Conservation (phyloP, 106 monocot species). For the Acanthochlamys bracteata region DNA sequence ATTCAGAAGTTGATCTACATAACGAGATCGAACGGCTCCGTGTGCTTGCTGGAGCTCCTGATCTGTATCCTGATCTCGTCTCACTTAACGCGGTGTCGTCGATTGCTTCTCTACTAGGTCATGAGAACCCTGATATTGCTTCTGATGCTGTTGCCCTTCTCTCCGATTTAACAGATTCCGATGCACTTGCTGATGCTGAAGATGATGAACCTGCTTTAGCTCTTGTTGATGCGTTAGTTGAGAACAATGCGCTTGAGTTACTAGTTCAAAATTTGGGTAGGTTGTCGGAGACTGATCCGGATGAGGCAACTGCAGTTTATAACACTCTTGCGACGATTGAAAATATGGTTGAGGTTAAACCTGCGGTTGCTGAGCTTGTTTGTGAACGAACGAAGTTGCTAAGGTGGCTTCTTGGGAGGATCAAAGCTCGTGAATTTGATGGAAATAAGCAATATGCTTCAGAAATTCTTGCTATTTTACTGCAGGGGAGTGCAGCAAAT, state of each 20-base stretch:
- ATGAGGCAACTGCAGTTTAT: slow-evolving; percentile 75
- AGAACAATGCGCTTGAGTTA: slow-evolving; percentile 78
- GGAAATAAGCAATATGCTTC: slow-evolving; percentile 87
- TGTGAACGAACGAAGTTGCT: slow-evolving; percentile 86
- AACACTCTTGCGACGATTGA: slow-evolving; percentile 71
- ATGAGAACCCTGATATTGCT: slow-evolving; percentile 86
- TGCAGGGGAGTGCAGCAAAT: slow-evolving; percentile 80
- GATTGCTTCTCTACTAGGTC: slow-evolving; percentile 58
- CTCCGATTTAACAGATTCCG: slow-evolving; percentile 80
- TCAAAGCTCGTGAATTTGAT: slow-evolving; percentile 85
- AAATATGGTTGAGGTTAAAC: slow-evolving; percentile 83
- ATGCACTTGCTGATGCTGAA: slow-evolving; percentile 83
- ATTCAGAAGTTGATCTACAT: slow-evolving; percentile 94
- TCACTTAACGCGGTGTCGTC: slow-evolving; percentile 60
- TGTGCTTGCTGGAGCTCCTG: slow-evolving; percentile 75
- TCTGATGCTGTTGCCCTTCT: slow-evolving; percentile 70
- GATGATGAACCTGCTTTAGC: slow-evolving; percentile 54
- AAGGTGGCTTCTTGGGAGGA: slow-evolving; percentile 56
- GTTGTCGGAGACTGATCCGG: slow-evolving; percentile 78
- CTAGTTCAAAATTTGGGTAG: slow-evolving; percentile 79
- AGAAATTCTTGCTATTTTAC: slow-evolving; percentile 79
- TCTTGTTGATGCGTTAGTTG: slow-evolving; percentile 70
- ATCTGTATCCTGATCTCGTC: slow-evolving; percentile 85
- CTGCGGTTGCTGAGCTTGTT: slow-evolving; percentile 66
- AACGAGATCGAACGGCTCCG: slow-evolving; percentile 62